phyloP scores from a whole-genome alignment of 805 yeast species.

The Candida broadrunensis region DNA sequence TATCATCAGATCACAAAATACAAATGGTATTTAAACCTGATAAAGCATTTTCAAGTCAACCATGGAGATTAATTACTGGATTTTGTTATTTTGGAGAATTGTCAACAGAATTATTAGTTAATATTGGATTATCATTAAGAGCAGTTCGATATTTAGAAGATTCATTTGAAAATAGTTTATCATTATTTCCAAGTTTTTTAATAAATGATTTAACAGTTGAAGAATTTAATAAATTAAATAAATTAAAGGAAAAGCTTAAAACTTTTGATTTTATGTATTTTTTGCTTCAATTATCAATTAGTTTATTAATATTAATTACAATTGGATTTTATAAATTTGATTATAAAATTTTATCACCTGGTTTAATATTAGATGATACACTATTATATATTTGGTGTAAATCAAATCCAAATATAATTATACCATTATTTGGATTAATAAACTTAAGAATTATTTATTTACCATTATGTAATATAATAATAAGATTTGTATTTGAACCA shows the following conservation, averaged over 20 bases:
- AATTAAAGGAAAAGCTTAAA: constrained; percentile 13
- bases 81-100: constrained; percentile 31
- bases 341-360: constrained; percentile 15
- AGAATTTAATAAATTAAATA: constrained; percentile 13
- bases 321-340: constrained; percentile 13
- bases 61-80: constrained; percentile 35
- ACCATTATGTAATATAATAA: constrained; percentile 7
- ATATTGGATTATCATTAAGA: constrained; percentile 15
- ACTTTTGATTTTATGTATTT: constrained; percentile 31
- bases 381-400: constrained; percentile 29
- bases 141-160: constrained; percentile 24
- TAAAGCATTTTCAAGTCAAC: constrained; percentile 25
- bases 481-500: constrained; percentile 7
- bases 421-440: constrained; percentile 21
- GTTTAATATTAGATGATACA: constrained; percentile 22
- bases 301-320: constrained; percentile 19
- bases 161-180: constrained; percentile 11
- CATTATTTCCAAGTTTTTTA: constrained; percentile 19
- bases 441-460: constrained; percentile 18
- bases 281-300: constrained; percentile 18
- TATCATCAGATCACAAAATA: constrained; percentile 14
- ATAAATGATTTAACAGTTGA: constrained; percentile 11
- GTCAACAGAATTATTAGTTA: constrained; percentile 17
- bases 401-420: constrained; percentile 19
- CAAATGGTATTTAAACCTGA: constrained; percentile 24